Evolutionary conservation across 2,329 filamentous ascomycete genomes (phyloP), one percentile per base, ranked within the genome.

Genomic region (Cercospora citrullina): DNA sequence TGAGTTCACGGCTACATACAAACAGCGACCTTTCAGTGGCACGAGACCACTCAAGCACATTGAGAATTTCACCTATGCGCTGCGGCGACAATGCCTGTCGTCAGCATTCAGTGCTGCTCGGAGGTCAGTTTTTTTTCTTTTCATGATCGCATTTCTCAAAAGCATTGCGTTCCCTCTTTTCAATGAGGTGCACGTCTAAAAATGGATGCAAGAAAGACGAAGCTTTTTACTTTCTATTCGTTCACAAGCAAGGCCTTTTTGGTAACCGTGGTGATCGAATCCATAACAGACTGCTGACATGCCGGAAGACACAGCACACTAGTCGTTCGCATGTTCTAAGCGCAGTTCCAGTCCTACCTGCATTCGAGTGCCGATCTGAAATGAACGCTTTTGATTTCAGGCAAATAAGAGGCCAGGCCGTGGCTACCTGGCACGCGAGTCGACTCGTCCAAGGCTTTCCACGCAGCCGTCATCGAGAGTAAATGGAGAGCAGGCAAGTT

Each of bases 201-300:
- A 39, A 33, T 59, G 53, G 26, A 26, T 64, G 62, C 62, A 31
- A 64, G 62, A 64, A 58, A 53, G 28, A 64, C 62, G 62, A 64
- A 64, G 62, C 62, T 59, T 58, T 64, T 64, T 59, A 64, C 62
- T 64, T 64, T 64, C 62, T 64, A 58, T 64, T 64, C 62, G 62
- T 59, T 33, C 28, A 57, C 62, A 58, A 31, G 39, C 33, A 64
- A 59, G 62, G 51, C 62, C 36, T 59, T 59, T 23, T 23, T 31
- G 28, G 59, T 42, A 30, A n/a, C 62, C 62, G n/a, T 64, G 53
- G 62, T 57, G 51, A 14, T 64, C 26, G 62, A 64, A 64, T 64
- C 62, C 62, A 64, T 63, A 64, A 63, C 62, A 64, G 62, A 64
- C 57, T 36, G 62, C 62, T 64, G 62, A 64, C 62, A 64, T 59